A percentile compares a stretch with the other conserved stretches of the same genome.
These are phyloP conservation scores for Gentiana straminea DNA, from an alignment of 257 asterid species.

Conservation along the genomic window DNA sequence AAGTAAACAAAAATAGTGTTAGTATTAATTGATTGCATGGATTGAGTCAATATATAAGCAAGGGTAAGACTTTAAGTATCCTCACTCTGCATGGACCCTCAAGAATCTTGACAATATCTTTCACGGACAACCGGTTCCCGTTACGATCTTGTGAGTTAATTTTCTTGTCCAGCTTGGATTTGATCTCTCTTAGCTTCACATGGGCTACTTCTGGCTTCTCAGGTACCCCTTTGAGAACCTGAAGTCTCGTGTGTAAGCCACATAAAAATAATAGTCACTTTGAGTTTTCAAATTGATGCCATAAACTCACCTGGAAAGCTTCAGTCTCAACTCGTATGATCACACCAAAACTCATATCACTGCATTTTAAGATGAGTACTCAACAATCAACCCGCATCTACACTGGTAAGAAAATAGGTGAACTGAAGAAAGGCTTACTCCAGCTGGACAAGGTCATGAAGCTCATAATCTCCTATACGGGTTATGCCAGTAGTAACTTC, in stretches of 20 bases:
- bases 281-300: background rate
- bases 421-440: conserved; percentile 38
- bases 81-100: conserved; percentile 92
- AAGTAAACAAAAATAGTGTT: background rate
- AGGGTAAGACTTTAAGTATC: conserved; percentile 2
- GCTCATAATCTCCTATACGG: conserved; percentile 88
- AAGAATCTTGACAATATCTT: conserved; percentile 78
- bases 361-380: conserved; percentile 20
- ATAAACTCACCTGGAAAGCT: conserved; percentile 69
- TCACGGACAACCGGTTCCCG: conserved; percentile 65
- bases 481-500: conserved; percentile 92
- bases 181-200: conserved; percentile 84
- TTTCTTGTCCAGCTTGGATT: conserved; percentile 70
- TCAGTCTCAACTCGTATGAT: conserved; percentile 94
- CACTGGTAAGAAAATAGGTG: conserved; percentile 2
- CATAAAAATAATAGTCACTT: conserved; percentile 15
- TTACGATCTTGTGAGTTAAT: conserved; percentile 53
- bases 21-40: too few species aligned
- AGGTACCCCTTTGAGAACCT: conserved; percentile 94
- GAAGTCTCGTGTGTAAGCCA: conserved; percentile 10
- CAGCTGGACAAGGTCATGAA: conserved; percentile 85
- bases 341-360: conserved; percentile 89
- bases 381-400: too few species aligned
- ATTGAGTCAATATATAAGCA: too few species aligned
- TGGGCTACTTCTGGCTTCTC: conserved; percentile 96